phyloP scores from a whole-genome alignment of 768 basidiomycete species.

The Leccinum rimulosum region DNA sequence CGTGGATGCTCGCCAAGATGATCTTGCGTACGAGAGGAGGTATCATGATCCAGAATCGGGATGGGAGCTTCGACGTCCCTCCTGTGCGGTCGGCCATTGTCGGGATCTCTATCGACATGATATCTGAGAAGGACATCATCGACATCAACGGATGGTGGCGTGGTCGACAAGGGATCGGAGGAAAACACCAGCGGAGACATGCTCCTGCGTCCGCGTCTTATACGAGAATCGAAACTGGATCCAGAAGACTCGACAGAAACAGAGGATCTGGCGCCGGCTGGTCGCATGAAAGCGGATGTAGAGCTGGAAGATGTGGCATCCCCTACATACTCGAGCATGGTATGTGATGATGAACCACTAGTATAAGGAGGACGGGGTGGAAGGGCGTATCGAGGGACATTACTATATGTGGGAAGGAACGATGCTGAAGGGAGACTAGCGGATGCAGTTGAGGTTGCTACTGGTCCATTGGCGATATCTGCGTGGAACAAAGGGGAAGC shows the following conservation, averaged over 20 bases:
- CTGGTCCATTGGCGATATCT: constrained; percentile 10
- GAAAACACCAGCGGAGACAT: constrained; percentile 26
- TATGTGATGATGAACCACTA: constrained; percentile 12
- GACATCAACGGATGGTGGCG: constrained; percentile 11
- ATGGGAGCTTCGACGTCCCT: constrained; percentile 6
- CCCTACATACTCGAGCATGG: constrained; percentile 18
- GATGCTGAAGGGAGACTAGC: constrained; percentile 16
- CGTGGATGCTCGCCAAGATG: constrained; percentile 9
- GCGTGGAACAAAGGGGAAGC: constrained; percentile 4
- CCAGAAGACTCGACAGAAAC: constrained; percentile 9
- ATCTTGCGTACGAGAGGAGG: constrained; percentile 8
- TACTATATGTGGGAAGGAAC: constrained; percentile 23
- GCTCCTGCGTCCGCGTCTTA: constrained; percentile 20
- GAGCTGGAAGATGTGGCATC: constrained; percentile 5
- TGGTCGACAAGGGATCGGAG: constrained; percentile 13
- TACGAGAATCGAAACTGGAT: constrained; percentile 6
- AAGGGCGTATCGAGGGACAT: constrained; percentile 15
- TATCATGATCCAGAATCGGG: constrained; percentile 2
- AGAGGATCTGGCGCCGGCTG: constrained; percentile 10
- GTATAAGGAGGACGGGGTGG: constrained; percentile 22
- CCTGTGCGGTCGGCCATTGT: constrained; percentile 5
- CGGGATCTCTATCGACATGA: constrained; percentile 3
- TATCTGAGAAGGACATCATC: constrained; percentile 21
- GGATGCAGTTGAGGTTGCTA: constrained; percentile 13
- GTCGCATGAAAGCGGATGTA: constrained; percentile 20